These are phyloP conservation scores for Echinosophora koreensis DNA, from an alignment of 306 rosid genomes.

Conservation along the genomic window DNA sequence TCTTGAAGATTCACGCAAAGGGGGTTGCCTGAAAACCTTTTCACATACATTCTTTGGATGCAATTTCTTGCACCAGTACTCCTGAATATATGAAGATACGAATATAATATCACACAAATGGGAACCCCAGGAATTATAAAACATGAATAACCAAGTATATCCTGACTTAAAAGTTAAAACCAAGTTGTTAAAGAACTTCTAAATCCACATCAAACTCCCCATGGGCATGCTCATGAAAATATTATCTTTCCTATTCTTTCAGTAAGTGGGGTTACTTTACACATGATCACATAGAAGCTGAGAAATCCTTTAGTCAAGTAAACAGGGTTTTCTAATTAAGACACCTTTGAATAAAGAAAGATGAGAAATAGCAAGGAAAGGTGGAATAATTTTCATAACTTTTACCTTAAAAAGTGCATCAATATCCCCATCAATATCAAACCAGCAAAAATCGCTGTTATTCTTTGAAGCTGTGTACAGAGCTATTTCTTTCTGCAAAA, in stretches of 20 bases:
- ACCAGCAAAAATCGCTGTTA: constrained; percentile 78
- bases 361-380: constrained; percentile 19
- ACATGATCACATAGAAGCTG: constrained; percentile 18
- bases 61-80: constrained; percentile 94
- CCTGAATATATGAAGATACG: constrained; percentile 59
- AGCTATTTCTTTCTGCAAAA: constrained; percentile 94
- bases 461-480: constrained; percentile 87
- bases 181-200: constrained; percentile 15
- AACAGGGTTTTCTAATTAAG: constrained; percentile 21
- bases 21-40: constrained; percentile 94
- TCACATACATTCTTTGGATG: constrained; percentile 97
- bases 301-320: constrained; percentile 29
- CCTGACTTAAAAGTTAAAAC: constrained; percentile 6
- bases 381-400: neutral
- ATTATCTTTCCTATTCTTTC: neutral
- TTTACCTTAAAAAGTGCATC: constrained; percentile 92
- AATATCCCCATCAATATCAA: constrained; percentile 90
- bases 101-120: constrained; percentile 31
- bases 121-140: constrained; percentile 26
- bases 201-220: neutral
- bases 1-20: constrained; percentile 85
- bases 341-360: constrained; percentile 17
- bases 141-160: constrained; percentile 6
- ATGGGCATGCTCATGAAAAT: constrained; percentile 6
- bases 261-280: constrained; percentile 16